A percentile compares a stretch with the other conserved stretches of the same genome.
Conservation (phyloP, 495 filamentous ascomycete genomes). For the Lasiosphaeria ovina region DNA sequence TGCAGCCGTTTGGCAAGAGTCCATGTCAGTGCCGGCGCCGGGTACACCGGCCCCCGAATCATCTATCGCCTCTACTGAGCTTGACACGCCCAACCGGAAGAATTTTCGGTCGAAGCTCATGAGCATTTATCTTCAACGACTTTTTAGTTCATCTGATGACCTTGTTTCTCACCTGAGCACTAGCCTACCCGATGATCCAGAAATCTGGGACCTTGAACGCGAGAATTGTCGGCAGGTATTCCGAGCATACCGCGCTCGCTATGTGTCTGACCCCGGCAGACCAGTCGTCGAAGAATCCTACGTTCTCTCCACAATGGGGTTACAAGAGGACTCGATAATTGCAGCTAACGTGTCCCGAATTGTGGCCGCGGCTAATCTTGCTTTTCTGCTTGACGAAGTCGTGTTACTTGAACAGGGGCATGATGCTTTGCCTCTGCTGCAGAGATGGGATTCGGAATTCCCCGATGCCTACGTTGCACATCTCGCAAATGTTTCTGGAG, state of each 20-base stretch:
- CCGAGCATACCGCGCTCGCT: conserved; percentile 13
- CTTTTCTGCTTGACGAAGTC: conserved; percentile 20
- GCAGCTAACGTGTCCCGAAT: conserved; percentile 6
- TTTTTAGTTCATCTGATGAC: conserved; percentile 16
- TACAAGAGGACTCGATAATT: conserved; percentile 4
- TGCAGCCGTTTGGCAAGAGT: too few species aligned
- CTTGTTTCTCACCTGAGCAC: conserved; percentile 19
- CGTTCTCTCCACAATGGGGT: conserved; percentile 14
- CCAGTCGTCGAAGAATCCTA: conserved; percentile 16
- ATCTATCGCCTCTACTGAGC: background rate
- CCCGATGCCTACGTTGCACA: conserved; percentile 14
- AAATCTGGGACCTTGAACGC: conserved; percentile 15
- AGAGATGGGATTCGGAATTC: conserved; percentile 18
- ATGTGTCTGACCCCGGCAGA: conserved; percentile 5
- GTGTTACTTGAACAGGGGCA: background rate
- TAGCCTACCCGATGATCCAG: background rate
- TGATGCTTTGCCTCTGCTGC: conserved; percentile 17
- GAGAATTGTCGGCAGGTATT: conserved; percentile 6
- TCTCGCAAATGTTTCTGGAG: background rate
- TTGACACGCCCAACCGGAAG: conserved; percentile 13
- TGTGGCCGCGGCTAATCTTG: conserved; percentile 23
- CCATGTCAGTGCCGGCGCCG: too few species aligned
- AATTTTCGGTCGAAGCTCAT: conserved; percentile 13
- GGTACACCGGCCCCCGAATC: background rate
- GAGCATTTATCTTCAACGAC: background rate